Conservation (phyloP, 345 rosid species). For the Trapa incisa region DNA sequence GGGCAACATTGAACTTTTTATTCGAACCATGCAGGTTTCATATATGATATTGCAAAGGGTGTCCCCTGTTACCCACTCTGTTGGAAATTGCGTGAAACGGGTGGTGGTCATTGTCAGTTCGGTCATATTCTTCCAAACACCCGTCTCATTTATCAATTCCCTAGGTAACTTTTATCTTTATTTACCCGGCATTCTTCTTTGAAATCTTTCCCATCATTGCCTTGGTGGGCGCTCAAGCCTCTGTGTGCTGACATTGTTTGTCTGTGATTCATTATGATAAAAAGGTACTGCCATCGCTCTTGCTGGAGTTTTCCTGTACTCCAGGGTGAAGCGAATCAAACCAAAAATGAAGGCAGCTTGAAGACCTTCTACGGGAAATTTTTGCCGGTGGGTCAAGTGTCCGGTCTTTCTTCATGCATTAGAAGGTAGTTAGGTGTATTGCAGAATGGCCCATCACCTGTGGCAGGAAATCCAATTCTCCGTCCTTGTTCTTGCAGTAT, state of each 20-base stretch:
- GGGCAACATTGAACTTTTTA: not conserved
- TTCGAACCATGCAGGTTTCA: slow-evolving; percentile 25
- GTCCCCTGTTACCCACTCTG: slow-evolving; percentile 45
- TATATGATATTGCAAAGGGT: slow-evolving; percentile 45
- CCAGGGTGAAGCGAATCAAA: slow-evolving; percentile 36
- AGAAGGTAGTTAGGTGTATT: not conserved
- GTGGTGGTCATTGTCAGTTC: slow-evolving; percentile 50
- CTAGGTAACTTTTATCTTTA: slow-evolving; percentile 18
- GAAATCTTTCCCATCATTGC: not conserved
- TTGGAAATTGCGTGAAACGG: slow-evolving; percentile 45
- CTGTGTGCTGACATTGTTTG: not conserved
- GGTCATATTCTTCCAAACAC: slow-evolving; percentile 32
- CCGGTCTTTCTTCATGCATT: not conserved
- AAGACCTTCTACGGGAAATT: slow-evolving; percentile 1
- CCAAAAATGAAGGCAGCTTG: slow-evolving; percentile 33
- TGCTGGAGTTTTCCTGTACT: slow-evolving; percentile 42
- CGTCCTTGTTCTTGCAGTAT: not conserved
- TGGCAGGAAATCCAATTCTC: not conserved
- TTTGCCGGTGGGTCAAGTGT: slow-evolving; percentile 9
- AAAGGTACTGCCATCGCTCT: slow-evolving; percentile 39
- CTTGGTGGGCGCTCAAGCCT: not conserved
- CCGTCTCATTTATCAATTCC: slow-evolving; percentile 34
- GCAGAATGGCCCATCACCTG: not conserved
- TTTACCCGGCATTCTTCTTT: not conserved
- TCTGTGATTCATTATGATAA: slow-evolving; percentile 3